Evolutionary conservation across 768 basidiomycete genomes (phyloP).

Genomic region (Lepiota venenata): DNA sequence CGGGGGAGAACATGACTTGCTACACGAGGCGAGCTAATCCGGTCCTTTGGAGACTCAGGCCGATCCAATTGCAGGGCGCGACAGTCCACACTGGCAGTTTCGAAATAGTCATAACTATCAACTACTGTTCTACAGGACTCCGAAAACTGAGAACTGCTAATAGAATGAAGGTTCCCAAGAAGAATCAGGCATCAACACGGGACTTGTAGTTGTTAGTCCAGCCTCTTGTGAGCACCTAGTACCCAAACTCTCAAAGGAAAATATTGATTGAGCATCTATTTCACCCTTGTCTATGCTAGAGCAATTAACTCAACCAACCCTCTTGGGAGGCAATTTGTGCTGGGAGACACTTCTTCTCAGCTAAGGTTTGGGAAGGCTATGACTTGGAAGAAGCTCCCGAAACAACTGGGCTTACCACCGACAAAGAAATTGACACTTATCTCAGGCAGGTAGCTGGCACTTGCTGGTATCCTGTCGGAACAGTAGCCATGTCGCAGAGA

Average conservation of each 20-base stretch:
- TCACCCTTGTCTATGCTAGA: background rate
- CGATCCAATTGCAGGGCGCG: conserved; percentile 21
- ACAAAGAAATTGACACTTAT: conserved; percentile 6
- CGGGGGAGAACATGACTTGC: too few relatives aligned
- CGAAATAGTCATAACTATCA: background rate
- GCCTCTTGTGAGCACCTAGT: conserved; percentile 10
- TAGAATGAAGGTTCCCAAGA: conserved; percentile 7
- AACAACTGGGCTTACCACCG: background rate
- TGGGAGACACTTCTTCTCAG: conserved; percentile 4
- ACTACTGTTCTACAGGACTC: background rate
- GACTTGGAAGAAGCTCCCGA: background rate
- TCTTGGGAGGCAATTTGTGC: too few relatives aligned
- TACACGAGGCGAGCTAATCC: too few relatives aligned
- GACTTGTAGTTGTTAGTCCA: conserved; percentile 8
- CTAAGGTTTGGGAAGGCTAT: conserved; percentile 8
- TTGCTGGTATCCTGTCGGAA: conserved; percentile 7
- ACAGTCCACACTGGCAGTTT: conserved; percentile 22
- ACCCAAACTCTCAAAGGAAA: background rate
- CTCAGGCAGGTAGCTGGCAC: background rate
- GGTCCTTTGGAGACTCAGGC: conserved; percentile 3
- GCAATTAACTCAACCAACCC: conserved; percentile 13
- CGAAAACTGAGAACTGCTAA: background rate
- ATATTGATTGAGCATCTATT: background rate
- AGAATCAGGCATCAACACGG: background rate
- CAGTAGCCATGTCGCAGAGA: conserved; percentile 11